Evolutionary conservation across 2,329 filamentous ascomycete species (phyloP).

Genomic region (Aspergillus hortae): DNA sequence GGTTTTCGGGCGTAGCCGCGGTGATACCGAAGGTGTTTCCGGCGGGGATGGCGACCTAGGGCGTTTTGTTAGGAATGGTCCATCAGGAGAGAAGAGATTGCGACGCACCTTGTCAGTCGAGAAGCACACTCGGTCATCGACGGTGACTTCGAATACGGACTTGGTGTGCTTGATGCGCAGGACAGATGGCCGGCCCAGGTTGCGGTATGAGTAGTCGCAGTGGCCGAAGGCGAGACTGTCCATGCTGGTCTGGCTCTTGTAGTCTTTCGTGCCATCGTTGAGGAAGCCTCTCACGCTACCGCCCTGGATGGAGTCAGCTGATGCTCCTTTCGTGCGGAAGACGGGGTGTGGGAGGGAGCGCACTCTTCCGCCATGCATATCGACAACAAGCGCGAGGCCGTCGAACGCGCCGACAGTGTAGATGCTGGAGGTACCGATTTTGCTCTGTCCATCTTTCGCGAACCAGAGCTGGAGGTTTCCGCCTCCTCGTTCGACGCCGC

Average conservation of each 20-base stretch:
- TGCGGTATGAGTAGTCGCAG: slow-evolving; percentile 87
- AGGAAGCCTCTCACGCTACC: slow-evolving; percentile 89
- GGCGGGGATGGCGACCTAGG: slow-evolving; percentile 66
- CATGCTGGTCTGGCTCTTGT: slow-evolving; percentile 68
- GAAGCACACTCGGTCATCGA: slow-evolving; percentile 82
- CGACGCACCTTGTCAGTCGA: slow-evolving; percentile 61
- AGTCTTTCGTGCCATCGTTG: slow-evolving; percentile 84
- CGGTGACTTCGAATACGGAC: slow-evolving; percentile 67
- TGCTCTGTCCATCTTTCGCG: slow-evolving; percentile 62
- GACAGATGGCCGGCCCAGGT: slow-evolving; percentile 78
- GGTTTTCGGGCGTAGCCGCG: slow-evolving; percentile 82
- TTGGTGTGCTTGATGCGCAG: slow-evolving; percentile 69
- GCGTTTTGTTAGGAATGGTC: slow-evolving; percentile 2
- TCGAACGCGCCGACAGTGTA: slow-evolving; percentile 85
- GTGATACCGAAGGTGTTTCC: slow-evolving; percentile 85
- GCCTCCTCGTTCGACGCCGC: slow-evolving; percentile 76
- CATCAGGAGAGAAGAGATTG: background rate
- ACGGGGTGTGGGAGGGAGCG: slow-evolving; percentile 8
- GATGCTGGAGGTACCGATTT: slow-evolving; percentile 69
- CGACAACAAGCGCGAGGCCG: slow-evolving; percentile 81
- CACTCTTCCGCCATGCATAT: slow-evolving; percentile 71
- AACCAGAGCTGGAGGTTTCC: slow-evolving; percentile 97
- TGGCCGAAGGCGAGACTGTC: slow-evolving; percentile 89
- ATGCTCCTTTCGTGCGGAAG: background rate
- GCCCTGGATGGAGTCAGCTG: slow-evolving; percentile 39